Evolutionary conservation across 306 rosid genomes (phyloP), one percentile per base, ranked within the genome.

Genomic region (Potentilla sterilis): DNA sequence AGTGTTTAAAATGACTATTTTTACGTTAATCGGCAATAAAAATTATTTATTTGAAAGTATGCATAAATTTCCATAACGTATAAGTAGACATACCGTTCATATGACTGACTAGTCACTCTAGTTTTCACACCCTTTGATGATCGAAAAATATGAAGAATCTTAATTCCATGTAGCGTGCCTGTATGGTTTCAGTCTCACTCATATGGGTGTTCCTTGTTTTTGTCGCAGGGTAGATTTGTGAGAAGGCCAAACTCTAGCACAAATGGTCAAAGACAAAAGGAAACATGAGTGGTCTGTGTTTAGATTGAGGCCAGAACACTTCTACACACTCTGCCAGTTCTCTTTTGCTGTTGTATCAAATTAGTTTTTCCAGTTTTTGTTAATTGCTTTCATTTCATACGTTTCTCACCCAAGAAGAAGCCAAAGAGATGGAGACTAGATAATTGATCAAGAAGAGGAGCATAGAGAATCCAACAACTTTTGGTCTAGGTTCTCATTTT

Each of bases 181-280:
- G n/a, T n/a, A 37, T 44, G 8, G 63, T 40, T 63, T 18, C 19
- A 40, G 38, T 40, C 61, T 22, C 5, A 6, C 24, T 77, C 48
- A 55, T 14, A 40, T 37, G 47, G 43, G 14, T 55, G 1, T 55
- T 57, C 28, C 24, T 79, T 78, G 82, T 79, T 70, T 70, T 81
- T 80, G 70, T 86, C 81, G 81, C 96, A 93, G 98, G 96, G 98
- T 11, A 85, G 93, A 63, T 93, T 93, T 85, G 97, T 93, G 74
- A 87, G 87, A 84, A 91, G 96, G 83, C 85, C 88, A 51, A 87
- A 85, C 82, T 82, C 80, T 62, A 86, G 89, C 86, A 69, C 77
- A 41, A 80, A 75, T 70, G 77, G 74, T 22, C 84, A 82, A 44
- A 79, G 87, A 79, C 37, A 19, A 28, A 77, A 73, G 61, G 43